A percentile compares a stretch with the other conserved stretches of the same genome.
phyloP scores from a whole-genome alignment of 2,329 filamentous ascomycete species.

The Epichloe festucae region DNA sequence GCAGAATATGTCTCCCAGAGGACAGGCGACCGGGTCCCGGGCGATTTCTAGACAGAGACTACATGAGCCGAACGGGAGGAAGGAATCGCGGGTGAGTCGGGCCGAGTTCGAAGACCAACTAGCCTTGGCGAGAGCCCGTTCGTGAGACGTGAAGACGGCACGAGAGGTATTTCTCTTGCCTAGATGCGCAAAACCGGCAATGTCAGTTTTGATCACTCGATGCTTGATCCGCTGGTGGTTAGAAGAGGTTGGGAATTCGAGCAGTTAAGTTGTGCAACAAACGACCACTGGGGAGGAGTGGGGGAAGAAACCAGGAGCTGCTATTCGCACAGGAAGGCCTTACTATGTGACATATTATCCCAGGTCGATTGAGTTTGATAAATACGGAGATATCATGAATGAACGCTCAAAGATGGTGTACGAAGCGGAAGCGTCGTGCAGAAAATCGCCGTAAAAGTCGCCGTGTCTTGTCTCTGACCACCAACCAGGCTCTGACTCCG shows the following conservation, averaged over 20 bases:
- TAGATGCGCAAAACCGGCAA: slow-evolving; percentile 14
- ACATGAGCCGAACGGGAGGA: slow-evolving; percentile 83
- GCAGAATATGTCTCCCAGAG: slow-evolving; percentile 82
- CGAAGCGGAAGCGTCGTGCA: not conserved
- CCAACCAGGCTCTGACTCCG: too few species aligned
- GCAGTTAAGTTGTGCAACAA: not conserved
- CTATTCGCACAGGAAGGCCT: slow-evolving; percentile 7
- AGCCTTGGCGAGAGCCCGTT: slow-evolving; percentile 68
- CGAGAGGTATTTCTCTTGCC: slow-evolving; percentile 84
- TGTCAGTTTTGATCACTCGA: not conserved
- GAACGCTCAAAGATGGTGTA: not conserved
- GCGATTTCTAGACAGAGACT: slow-evolving; percentile 74
- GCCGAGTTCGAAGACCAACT: slow-evolving; percentile 73
- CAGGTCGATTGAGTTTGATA: not conserved
- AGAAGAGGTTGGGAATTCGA: not conserved
- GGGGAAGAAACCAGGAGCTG: not conserved
- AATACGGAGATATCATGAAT: not conserved
- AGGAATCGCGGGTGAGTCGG: slow-evolving; percentile 80
- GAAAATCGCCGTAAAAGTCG: not conserved
- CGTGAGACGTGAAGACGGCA: slow-evolving; percentile 86
- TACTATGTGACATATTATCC: slow-evolving; percentile 37
- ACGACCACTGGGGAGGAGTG: not conserved
- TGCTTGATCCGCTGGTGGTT: not conserved
- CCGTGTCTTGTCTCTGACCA: too few species aligned
- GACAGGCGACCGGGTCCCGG: slow-evolving; percentile 70